Conservation (phyloP, 2,329 filamentous ascomycete species). For the Aspergillus japonicus region DNA sequence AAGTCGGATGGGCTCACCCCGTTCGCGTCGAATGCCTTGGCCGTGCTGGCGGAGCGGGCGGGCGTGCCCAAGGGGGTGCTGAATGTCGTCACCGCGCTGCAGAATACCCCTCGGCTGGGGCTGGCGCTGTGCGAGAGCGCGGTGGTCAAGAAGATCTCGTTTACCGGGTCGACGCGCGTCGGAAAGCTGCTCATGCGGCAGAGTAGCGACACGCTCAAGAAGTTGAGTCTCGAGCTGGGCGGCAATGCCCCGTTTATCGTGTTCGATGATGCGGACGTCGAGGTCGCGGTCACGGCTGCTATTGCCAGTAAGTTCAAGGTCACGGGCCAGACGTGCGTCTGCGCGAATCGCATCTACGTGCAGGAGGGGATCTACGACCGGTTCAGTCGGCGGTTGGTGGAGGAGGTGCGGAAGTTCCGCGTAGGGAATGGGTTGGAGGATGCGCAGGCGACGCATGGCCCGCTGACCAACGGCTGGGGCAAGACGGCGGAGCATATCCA, state of each 20-base stretch:
- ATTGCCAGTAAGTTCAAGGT: conserved; percentile 84
- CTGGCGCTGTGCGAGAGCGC: conserved; percentile 33
- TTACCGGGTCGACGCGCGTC: conserved; percentile 70
- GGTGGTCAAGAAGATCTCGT: conserved; percentile 83
- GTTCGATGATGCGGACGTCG: conserved; percentile 80
- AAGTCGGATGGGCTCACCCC: conserved; percentile 90
- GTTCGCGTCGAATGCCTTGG: conserved; percentile 78
- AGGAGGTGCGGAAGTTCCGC: conserved; percentile 45
- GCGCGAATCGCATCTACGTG: conserved; percentile 57
- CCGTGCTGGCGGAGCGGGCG: conserved; percentile 76
- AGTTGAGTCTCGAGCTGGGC: conserved; percentile 80
- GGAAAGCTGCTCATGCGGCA: conserved; percentile 82
- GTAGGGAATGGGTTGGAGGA: conserved; percentile 39
- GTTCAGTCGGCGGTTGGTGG: conserved; percentile 54
- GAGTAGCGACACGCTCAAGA: conserved; percentile 75
- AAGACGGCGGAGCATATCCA: conserved; percentile 76
- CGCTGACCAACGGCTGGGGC: conserved; percentile 66
- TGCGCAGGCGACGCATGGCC: conserved; percentile 42
- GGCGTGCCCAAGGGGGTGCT: conserved; percentile 84
- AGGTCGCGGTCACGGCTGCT: conserved; percentile 74
- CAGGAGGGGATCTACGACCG: conserved; percentile 49
- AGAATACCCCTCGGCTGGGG: conserved; percentile 76
- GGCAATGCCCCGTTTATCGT: conserved; percentile 94
- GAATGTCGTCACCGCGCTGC: conserved; percentile 74
- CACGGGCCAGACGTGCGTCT: conserved; percentile 91